phyloP scores from a whole-genome alignment of 1,139 yeast species.

The Debaryomyces fabryi region DNA sequence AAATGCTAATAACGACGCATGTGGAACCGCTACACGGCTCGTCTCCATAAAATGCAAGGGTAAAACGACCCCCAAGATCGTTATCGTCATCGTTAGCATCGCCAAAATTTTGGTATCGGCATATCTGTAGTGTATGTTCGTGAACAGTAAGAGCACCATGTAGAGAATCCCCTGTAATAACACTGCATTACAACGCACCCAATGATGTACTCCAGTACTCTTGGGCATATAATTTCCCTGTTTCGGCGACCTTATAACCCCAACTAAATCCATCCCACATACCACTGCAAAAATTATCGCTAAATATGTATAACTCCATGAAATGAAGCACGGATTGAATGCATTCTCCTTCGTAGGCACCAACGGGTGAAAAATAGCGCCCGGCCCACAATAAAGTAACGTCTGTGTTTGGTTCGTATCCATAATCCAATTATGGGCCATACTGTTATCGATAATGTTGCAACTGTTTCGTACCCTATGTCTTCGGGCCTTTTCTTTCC shows the following conservation, averaged over 20 bases:
- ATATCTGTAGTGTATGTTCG: constrained; percentile 25
- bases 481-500: not conserved
- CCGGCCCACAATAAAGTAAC: constrained; percentile 17
- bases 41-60: constrained; percentile 50
- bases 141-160: constrained; percentile 20
- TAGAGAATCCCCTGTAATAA: constrained; percentile 28
- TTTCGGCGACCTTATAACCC: constrained; percentile 9
- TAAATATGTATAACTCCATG: constrained; percentile 10
- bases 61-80: constrained; percentile 24
- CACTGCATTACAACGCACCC: constrained; percentile 30
- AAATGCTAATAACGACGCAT: constrained; percentile 37
- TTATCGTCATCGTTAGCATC: constrained; percentile 20
- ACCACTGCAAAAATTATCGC: constrained; percentile 1
- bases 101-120: constrained; percentile 27
- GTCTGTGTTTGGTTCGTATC: not conserved
- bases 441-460: not conserved
- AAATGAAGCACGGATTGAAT: constrained; percentile 57
- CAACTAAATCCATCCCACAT: constrained; percentile 1
- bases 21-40: constrained; percentile 33
- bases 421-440: constrained; percentile 1
- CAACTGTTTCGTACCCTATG: not conserved
- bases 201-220: constrained; percentile 34
- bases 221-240: constrained; percentile 27
- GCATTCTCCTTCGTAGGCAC: constrained; percentile 46
- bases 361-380: constrained; percentile 20